Base-by-base conservation (phyloP, 2,329 filamentous ascomycete species). In the Aspergillus ochraceus region DNA sequence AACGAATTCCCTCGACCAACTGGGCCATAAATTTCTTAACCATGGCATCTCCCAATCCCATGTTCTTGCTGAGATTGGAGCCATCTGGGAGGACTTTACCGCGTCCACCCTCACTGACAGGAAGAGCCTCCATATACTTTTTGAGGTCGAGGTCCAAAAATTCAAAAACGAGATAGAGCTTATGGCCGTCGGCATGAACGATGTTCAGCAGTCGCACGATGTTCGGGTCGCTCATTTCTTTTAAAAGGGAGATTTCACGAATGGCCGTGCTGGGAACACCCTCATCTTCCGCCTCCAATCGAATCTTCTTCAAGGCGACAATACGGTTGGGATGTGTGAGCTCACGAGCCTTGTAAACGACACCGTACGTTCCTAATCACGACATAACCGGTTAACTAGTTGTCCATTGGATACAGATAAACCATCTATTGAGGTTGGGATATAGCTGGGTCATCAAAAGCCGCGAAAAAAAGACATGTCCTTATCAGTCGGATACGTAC, bases 11-110 rank as follows among this genome's bases (percentile, higher is more conserved):
- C 68, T 91, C 86, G 71, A 92, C 90, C 59, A 97, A 82, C 78
- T 97, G 92, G 70, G 86, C 87, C 89, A 96, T 96, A 80, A 97
- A 96, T 78, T 92, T 94, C 81, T 94, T 94, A 68, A 97, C 87
- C 84, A 96, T 93, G 57, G 84, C 84, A 54, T 90, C 86, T 58
- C 89, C 90, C 59, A 97, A 81, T 5, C 90, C 90, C 68, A 95
- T 81, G 72, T 85, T 82, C 57, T 91, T 79, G 57, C 85, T 83
- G 54, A 85, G 74, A 22, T 84, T 86, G 50, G 89, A 86, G 52
- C 90, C 91, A 67, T 94, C 90, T 9, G 92, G 92, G 54, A 97
- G 81, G 47, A 91, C 85, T 80, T 93, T 95, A 70, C 91, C 92
- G 60, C 92, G 87, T 46, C 92, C 92, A 67, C 92, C 92, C 71